Evolutionary conservation across 306 rosid genomes (phyloP), one percentile per base, ranked within the genome.

Genomic region (Cucumis cinereus): DNA sequence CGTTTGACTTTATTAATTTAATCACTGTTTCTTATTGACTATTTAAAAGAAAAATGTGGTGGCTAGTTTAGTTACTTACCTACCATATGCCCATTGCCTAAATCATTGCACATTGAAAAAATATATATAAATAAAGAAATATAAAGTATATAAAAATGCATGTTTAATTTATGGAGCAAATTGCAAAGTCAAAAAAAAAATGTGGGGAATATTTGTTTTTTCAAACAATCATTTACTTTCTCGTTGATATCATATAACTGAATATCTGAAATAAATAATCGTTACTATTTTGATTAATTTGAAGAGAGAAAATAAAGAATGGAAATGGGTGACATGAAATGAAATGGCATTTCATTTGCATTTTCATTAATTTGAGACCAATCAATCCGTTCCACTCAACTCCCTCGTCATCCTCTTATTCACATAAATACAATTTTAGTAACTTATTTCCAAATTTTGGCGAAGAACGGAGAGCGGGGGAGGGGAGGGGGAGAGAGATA

Each of bases 341-440:
- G 54, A 49, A 66, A 66, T 58, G 60, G 47, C 79, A 77, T 77
- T 87, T 87, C 81, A 81, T 73, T 73, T 86, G 83, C 78, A 81
- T 88, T 87, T 87, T 77, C 58, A 79, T 84, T 84, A 85, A 80
- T 83, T 83, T 82, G 17, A 71, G 74, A 14, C 73, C 60, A 23
- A 22, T 26, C 47, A 23, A 23, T 28, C 59, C 53, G 53, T 26
- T 54, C 38, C 57, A 45, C 59, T 73, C 64, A 66, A 68, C 77
- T 66, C 80, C 88, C 86, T 89, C 90, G 80, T 83, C 86, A 72
- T 80, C 62, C 74, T 82, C 78, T 49, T 71, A 70, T 74, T 83
- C 78, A 77, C 85, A 79, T 79, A 85, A 83, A 82, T 77, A 78
- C 78, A 54, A 55, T 35, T 78, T 76, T 78, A 0, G 76, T 56